These are phyloP conservation scores for Hypoxylon sp. DNA, from an alignment of 2,329 filamentous ascomycete genomes.

Conservation along the genomic window DNA sequence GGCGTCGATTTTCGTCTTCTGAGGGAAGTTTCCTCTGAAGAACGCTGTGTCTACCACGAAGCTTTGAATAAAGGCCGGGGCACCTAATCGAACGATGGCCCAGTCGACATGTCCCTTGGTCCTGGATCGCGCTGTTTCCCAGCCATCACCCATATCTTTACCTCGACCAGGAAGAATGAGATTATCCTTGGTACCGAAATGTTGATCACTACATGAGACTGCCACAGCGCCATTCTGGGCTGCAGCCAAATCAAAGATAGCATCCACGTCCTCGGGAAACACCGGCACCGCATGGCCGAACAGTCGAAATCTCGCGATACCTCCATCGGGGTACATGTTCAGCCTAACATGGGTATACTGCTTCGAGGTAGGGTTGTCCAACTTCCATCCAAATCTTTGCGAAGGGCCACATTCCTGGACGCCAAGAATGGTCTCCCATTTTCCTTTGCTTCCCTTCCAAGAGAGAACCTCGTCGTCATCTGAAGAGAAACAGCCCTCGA, in stretches of 20 bases:
- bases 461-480: slow-evolving; percentile 73
- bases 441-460: slow-evolving; percentile 68
- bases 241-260: slow-evolving; percentile 79
- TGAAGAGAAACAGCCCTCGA: slow-evolving; percentile 78
- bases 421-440: slow-evolving; percentile 79
- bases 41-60: slow-evolving; percentile 84
- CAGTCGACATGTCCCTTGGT: slow-evolving; percentile 81
- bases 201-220: slow-evolving; percentile 81
- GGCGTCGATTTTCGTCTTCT: slow-evolving; percentile 76
- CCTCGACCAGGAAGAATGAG: slow-evolving; percentile 82
- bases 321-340: slow-evolving; percentile 88
- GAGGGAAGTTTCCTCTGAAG: slow-evolving; percentile 86
- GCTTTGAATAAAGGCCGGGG: slow-evolving; percentile 71
- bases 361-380: slow-evolving; percentile 69
- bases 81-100: slow-evolving; percentile 80
- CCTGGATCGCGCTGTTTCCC: slow-evolving; percentile 84
- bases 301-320: slow-evolving; percentile 82
- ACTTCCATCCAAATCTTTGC: slow-evolving; percentile 78
- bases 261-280: slow-evolving; percentile 73
- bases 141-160: slow-evolving; percentile 88
- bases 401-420: slow-evolving; percentile 79
- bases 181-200: slow-evolving; percentile 86
- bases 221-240: slow-evolving; percentile 84
- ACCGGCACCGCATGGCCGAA: slow-evolving; percentile 82
- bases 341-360: slow-evolving; percentile 83